Percentiles rank a stretch among this genome's conserved stretches.
These are phyloP conservation scores for Aspergillus vadensis DNA, from an alignment of 2,329 filamentous ascomycete species.

Conservation along the genomic window DNA sequence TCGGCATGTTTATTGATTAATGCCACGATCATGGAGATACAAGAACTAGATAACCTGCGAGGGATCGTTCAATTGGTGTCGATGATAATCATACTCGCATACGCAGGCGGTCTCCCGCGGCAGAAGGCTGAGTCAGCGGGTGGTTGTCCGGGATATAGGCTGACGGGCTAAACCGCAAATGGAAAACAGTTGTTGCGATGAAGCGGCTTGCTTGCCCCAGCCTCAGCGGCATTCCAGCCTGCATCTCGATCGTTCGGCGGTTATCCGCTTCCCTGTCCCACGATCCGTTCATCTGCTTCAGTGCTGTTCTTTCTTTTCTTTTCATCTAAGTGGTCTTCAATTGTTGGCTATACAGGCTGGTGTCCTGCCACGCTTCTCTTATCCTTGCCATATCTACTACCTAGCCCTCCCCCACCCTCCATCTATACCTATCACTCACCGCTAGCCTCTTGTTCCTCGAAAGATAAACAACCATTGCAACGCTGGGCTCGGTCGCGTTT, in stretches of 20 bases:
- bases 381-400: not conserved
- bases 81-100: too few relatives aligned
- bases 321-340: not conserved
- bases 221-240: slow-evolving; percentile 9
- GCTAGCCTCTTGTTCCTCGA: slow-evolving; percentile 13
- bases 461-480: not conserved
- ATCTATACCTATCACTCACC: slow-evolving; percentile 13
- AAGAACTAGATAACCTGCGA: too few relatives aligned
- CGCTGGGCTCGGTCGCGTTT: not conserved
- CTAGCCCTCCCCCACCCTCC: slow-evolving; percentile 10
- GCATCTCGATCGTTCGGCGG: slow-evolving; percentile 14
- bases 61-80: too few relatives aligned
- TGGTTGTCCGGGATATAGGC: slow-evolving; percentile 45
- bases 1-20: too few relatives aligned
- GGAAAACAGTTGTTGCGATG: slow-evolving; percentile 42
- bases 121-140: slow-evolving; percentile 27
- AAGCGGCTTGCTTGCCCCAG: slow-evolving; percentile 9
- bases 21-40: too few relatives aligned
- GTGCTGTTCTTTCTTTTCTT: not conserved
- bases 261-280: slow-evolving; percentile 7
- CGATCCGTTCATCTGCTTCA: not conserved
- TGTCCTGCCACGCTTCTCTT: not conserved
- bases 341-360: not conserved
- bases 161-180: slow-evolving; percentile 42
- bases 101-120: slow-evolving; percentile 27